Evolutionary conservation across 495 filamentous ascomycete species (phyloP).

Genomic region (Podospora tetraspora): DNA sequence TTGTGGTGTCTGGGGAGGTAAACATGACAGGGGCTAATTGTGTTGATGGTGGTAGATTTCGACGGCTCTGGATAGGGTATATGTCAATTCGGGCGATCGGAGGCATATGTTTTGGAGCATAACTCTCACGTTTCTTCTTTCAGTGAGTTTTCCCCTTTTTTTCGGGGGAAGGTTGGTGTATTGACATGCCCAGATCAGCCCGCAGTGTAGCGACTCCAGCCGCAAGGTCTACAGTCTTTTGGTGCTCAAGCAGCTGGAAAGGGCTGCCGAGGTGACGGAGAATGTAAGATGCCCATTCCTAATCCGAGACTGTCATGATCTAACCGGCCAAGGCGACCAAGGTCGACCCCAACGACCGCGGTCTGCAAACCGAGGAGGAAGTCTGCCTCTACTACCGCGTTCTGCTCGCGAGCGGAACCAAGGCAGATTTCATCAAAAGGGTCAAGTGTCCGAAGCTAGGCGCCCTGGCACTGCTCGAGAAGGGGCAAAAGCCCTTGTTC

Average conservation of each 20-base stretch:
- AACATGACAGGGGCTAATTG: background rate
- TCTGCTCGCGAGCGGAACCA: slow-evolving; percentile 25
- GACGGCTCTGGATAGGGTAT: slow-evolving; percentile 38
- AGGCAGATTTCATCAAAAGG: slow-evolving; percentile 26
- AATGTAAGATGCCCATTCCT: slow-evolving; percentile 21
- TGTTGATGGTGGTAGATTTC: slow-evolving; percentile 32
- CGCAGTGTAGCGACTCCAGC: slow-evolving; percentile 32
- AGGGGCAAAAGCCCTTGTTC: slow-evolving; percentile 31
- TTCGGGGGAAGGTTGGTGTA: background rate
- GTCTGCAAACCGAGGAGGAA: slow-evolving; percentile 33
- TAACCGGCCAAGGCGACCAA: slow-evolving; percentile 16
- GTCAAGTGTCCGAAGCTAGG: slow-evolving; percentile 28
- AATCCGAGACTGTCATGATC: background rate
- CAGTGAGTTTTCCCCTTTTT: slow-evolving; percentile 29
- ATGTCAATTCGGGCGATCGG: slow-evolving; percentile 31
- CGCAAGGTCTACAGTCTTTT: slow-evolving; percentile 39
- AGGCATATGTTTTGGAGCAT: slow-evolving; percentile 43
- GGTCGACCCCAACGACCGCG: slow-evolving; percentile 23
- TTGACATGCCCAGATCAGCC: slow-evolving; percentile 33
- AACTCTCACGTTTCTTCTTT: slow-evolving; percentile 38
- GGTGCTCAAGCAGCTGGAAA: slow-evolving; percentile 37
- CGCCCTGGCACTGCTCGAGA: slow-evolving; percentile 26
- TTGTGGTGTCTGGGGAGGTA: background rate
- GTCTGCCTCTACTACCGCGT: slow-evolving; percentile 32
- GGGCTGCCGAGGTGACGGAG: slow-evolving; percentile 39